Base-by-base conservation (phyloP, 257 asterid genomes). In the Salvia hispanica region DNA sequence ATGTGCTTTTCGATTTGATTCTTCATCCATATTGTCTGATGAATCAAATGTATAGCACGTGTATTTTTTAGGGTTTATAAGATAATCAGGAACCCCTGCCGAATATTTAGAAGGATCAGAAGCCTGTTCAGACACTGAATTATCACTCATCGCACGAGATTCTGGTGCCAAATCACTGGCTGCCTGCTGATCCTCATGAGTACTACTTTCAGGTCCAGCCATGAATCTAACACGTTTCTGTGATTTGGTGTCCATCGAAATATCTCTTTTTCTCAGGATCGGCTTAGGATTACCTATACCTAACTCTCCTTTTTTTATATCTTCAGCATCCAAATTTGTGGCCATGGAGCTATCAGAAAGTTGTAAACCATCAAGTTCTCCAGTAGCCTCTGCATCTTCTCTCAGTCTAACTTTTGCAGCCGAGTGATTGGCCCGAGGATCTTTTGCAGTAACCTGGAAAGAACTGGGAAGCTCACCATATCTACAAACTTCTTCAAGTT, bases 381-480 rank as follows among this genome's bases (percentile, higher is more conserved):
- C 88, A 52, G 96, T 86, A 58, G 90, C 81, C 73, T 82, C 95
- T 0, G 86, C 89, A 80, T 92, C 98, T 78, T 92, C 97, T 50
- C 79, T 73, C 53, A 92, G 84, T 75, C 98, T 85, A 15, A 73
- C 68, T 72, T 81, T 84, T 55, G 98, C 97, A 70, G 96, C 97
- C 46, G 44, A 46, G 65, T 77, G 96, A 79, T 90, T 83, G 12
- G 98, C 98, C 54, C 98, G 96, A 71, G 94, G 87, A 64, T 88
- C 97, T 72, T 81, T 83, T 43, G 50, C 28, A 37, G 70, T 78
- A 31, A 66, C 71, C 44, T 67, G 42, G 55, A 85, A 80, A 63
- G 85, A 63, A 64, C 58, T 66, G 66, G 95, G 93, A 72, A 82
- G 84, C 70, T 85, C 89, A n/a, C 72, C 66, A 47, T 56, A 76